Base-by-base conservation (phyloP, 2,329 filamentous ascomycete species). In the Camillea tinctor region DNA sequence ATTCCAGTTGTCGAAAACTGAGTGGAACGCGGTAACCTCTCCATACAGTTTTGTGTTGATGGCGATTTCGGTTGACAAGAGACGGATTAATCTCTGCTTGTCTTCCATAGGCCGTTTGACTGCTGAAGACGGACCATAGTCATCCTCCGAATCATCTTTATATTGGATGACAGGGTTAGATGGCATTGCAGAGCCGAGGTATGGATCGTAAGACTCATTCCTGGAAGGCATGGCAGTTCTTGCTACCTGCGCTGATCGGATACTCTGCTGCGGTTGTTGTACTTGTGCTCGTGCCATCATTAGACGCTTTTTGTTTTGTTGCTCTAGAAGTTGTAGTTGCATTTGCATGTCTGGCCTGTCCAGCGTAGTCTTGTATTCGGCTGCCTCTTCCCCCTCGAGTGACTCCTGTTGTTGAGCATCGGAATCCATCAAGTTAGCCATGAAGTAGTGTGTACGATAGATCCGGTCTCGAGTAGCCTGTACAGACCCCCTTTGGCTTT, bases 71-170 rank as follows among this genome's bases (percentile, higher is more conserved):
- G 81, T 78, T 0, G 80, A 77, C 4, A 82, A 56, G 3, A 82
- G 66, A 48, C 81, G 81, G 1, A 84, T 68, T n/a, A 84, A 66
- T 1, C 71, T 71, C 62, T 84, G 80, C 62, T 83, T 83, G 7
- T 78, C 73, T 5, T 74, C 71, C 62, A 80, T 74, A 0, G 76
- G 77, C 1, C 70, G 74, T 21, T 75, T 74, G 1, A 44, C 50
- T 1, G 61, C 26, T 0, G 62, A 55, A 0, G 65, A 61, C 0
- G 55, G 52, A 0, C 61, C 62, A 0, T 66, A 60, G 0, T 69
- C 66, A 17, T 62, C 59, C 15, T 63, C 1, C 57, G 50, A 30
- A 30, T 71, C 65, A 0, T 55, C 53, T 62, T 63, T 0, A 63
- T n/a, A n/a, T n/a, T n/a, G n/a, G n/a, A n/a, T n/a, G n/a, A n/a